Evolutionary conservation across 1,139 yeast species (phyloP).

Genomic region (Debaryomyces psychrophilus): DNA sequence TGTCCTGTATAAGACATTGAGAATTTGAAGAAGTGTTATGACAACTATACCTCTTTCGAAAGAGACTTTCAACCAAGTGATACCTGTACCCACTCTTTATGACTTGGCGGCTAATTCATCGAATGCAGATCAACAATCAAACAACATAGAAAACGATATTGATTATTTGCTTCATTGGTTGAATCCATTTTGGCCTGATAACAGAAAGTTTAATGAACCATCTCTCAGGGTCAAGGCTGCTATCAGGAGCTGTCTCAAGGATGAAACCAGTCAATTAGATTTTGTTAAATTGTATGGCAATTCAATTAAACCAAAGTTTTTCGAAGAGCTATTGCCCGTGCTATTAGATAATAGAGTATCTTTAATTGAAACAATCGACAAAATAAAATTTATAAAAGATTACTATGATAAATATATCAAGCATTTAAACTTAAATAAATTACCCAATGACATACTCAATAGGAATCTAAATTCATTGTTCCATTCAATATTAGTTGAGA

Average conservation of each 20-base stretch:
- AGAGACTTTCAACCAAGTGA: constrained; percentile 16
- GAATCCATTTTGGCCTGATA: constrained; percentile 32
- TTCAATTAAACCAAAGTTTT: constrained; percentile 26
- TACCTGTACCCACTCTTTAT: constrained; percentile 25
- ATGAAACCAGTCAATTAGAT: constrained; percentile 35
- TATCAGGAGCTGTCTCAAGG: constrained; percentile 41
- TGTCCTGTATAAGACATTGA: not conserved
- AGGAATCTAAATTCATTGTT: constrained; percentile 34
- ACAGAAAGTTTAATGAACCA: constrained; percentile 26
- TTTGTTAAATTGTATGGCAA: constrained; percentile 41
- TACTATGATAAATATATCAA: constrained; percentile 19
- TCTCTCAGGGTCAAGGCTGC: constrained; percentile 42
- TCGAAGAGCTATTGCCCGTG: constrained; percentile 7
- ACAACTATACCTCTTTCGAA: constrained; percentile 11
- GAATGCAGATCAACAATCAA: constrained; percentile 6
- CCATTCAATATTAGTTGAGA: constrained; percentile 18
- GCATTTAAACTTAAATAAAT: constrained; percentile 25
- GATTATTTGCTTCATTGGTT: constrained; percentile 44
- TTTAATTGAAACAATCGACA: constrained; percentile 18
- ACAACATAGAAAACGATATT: constrained; percentile 48
- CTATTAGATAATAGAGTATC: constrained; percentile 3
- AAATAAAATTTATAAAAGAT: constrained; percentile 17
- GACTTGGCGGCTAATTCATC: constrained; percentile 25
- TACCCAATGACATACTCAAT: constrained; percentile 25
- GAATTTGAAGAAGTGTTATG: not conserved